Base-by-base conservation (phyloP, 2,329 filamentous ascomycete genomes). In the Penicillium sumatraense region DNA sequence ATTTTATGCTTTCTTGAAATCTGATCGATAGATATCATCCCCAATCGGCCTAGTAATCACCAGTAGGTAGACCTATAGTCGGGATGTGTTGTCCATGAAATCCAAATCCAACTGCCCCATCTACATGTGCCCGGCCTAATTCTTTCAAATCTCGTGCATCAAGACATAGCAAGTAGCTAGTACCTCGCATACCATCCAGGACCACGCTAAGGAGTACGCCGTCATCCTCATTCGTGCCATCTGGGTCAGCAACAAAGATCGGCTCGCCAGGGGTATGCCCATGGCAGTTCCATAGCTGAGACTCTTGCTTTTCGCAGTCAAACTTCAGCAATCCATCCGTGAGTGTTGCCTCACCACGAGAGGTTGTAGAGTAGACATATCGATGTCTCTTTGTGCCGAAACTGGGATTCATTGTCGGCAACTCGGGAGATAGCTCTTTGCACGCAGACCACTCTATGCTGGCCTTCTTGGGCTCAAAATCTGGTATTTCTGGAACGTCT, bases 191-290 rank as follows among this genome's bases (percentile, higher is more conserved):
- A 0, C 83, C 82, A 70, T 85, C 78, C 8, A 85, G 68, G 2
- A 84, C 80, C 1, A 83, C 81, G 44, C 74, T 80, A 41, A 85
- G 66, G 16, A 85, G 60, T 1, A 82, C 74, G 0, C 83, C 83
- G 41, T 81, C 80, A 59, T 85, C 83, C 55, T 85, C 82, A 1
- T 71, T 41, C 0, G 16, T 33, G 2, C 62, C 65, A 0, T 61
- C 52, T 0, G 68, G 68, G 10, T 68, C 58, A n/a, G 67, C 58
- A 2, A 85, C 70, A 53, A 85, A 85, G 24, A 85, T 81, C 0
- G 82, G 70, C 59, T 85, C 83, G 0, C 81, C 78, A 0, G 83
- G 79, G 1, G 78, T 81, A 53, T 85, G 81, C 0, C 74, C 79
- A 33, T 80, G 75, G 3, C 66, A 59, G 11, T 74, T 73, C 81